phyloP scores from a whole-genome alignment of 192 early-diverging fungal genomes.

The Umbelopsis vinacea region DNA sequence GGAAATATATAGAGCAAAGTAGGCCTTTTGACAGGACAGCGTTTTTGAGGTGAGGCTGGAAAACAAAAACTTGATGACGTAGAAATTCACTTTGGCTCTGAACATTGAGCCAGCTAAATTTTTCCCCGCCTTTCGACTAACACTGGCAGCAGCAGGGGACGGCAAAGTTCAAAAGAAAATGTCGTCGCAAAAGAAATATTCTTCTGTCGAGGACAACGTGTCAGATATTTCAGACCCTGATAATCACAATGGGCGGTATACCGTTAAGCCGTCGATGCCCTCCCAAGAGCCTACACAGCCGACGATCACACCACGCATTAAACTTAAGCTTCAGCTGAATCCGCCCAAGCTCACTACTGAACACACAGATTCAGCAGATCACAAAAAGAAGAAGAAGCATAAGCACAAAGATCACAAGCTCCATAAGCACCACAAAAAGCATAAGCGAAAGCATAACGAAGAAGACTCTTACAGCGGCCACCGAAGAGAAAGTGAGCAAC shows the following conservation, averaged over 20 bases:
- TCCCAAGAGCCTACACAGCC: not conserved
- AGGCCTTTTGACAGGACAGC: not conserved
- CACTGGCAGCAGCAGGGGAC: slow-evolving; percentile 24
- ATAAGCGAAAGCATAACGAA: slow-evolving; percentile 33
- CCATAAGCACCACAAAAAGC: slow-evolving; percentile 25
- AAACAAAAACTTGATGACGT: slow-evolving; percentile 24
- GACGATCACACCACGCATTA: slow-evolving; percentile 20
- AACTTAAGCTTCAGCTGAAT: slow-evolving; percentile 34
- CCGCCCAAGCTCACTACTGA: slow-evolving; percentile 16
- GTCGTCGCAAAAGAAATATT: slow-evolving; percentile 21
- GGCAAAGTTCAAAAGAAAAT: slow-evolving; percentile 18
- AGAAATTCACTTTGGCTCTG: slow-evolving; percentile 5
- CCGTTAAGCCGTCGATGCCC: not conserved
- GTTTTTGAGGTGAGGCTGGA: slow-evolving; percentile 2
- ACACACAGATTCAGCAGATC: not conserved
- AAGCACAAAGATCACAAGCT: slow-evolving; percentile 30
- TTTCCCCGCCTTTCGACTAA: slow-evolving; percentile 18
- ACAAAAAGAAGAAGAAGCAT: slow-evolving; percentile 33
- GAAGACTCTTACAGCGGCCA: slow-evolving; percentile 29
- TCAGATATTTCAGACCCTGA: slow-evolving; percentile 31
- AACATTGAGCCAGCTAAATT: not conserved
- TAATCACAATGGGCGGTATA: not conserved
- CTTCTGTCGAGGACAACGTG: slow-evolving; percentile 29
- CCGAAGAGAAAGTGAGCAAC: slow-evolving; percentile 2
- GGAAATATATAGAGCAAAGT: not conserved